Conservation (phyloP, 148 eudicot genomes). For the Pouteria glomerata region DNA sequence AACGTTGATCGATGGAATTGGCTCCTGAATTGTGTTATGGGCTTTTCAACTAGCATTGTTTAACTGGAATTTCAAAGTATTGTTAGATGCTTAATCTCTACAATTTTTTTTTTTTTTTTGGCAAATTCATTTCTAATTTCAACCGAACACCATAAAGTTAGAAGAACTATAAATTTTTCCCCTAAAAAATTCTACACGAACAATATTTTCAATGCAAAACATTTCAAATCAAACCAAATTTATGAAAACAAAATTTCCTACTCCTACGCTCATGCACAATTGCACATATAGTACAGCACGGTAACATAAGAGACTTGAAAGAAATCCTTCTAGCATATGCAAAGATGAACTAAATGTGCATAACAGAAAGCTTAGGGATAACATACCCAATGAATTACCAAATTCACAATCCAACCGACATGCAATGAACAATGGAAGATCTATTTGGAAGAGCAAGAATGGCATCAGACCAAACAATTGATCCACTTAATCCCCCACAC, state of each 20-base stretch:
- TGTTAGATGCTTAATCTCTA: neutral
- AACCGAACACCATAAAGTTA: neutral
- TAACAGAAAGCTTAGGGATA: neutral
- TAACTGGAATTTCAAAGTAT: neutral
- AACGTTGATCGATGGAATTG: neutral
- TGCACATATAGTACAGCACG: neutral
- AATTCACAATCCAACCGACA: slow-evolving; percentile 47
- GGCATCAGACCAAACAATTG: slow-evolving; percentile 52
- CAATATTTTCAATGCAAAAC: neutral
- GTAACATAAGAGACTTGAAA: neutral
- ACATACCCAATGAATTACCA: slow-evolving; percentile 1
- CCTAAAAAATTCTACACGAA: neutral
- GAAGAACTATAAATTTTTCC: neutral
- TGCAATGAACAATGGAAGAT: slow-evolving; percentile 62
- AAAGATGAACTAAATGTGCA: neutral
- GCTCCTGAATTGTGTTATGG: neutral
- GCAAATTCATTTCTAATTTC: neutral
- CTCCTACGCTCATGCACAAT: neutral
- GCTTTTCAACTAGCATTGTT: neutral
- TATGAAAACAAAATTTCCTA: neutral
- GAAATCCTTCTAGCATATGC: neutral
- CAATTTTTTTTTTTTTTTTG: too few relatives aligned
- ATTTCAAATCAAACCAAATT: neutral
- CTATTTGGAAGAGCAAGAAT: slow-evolving; percentile 49
- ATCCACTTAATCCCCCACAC: slow-evolving; percentile 50